These are phyloP conservation scores for Pythium pyrilobum DNA, from an alignment of 352 stramenopile species.

Conservation along the genomic window DNA sequence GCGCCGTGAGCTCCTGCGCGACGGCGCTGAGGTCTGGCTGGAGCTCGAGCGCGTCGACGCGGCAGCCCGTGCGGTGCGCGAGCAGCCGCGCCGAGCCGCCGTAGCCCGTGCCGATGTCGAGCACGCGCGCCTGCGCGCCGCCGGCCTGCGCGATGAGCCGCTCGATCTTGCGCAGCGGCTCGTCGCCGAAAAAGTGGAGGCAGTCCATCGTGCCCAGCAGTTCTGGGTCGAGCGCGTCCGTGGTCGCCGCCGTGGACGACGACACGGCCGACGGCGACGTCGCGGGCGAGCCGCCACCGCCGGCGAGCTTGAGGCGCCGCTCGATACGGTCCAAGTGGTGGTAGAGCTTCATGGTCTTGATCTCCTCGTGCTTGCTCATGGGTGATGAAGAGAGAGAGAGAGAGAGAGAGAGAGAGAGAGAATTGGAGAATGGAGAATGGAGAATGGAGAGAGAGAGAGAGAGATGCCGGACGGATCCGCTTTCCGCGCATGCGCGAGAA, in stretches of 20 bases:
- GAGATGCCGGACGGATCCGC: no score
- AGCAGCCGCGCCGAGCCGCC: slow-evolving; percentile 85
- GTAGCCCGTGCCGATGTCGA: slow-evolving; percentile 89
- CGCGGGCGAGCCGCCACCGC: not conserved
- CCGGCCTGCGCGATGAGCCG: slow-evolving; percentile 26
- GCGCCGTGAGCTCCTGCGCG: slow-evolving; percentile 48
- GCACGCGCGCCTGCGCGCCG: slow-evolving; percentile 28
- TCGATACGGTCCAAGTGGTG: slow-evolving; percentile 75
- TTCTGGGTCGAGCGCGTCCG: slow-evolving; percentile 34
- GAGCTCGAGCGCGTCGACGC: slow-evolving; percentile 70
- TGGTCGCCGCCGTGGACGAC: slow-evolving; percentile 4
- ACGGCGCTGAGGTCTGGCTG: slow-evolving; percentile 67
- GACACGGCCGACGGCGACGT: not conserved
- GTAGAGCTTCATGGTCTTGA: slow-evolving; percentile 90
- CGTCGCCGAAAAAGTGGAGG: slow-evolving; percentile 63
- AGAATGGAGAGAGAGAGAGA: not conserved
- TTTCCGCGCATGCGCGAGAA: not conserved
- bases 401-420: not conserved
- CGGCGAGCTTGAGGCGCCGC: slow-evolving; percentile 36
- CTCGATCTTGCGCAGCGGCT: slow-evolving; percentile 46
- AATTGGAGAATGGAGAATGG: not conserved
- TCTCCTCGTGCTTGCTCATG: slow-evolving; percentile 40
- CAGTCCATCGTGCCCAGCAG: slow-evolving; percentile 46
- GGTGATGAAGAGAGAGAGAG: no score
- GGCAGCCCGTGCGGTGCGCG: slow-evolving; percentile 56